Conservation (phyloP, 2,329 filamentous ascomycete genomes). For the Claviceps humidiphila region DNA sequence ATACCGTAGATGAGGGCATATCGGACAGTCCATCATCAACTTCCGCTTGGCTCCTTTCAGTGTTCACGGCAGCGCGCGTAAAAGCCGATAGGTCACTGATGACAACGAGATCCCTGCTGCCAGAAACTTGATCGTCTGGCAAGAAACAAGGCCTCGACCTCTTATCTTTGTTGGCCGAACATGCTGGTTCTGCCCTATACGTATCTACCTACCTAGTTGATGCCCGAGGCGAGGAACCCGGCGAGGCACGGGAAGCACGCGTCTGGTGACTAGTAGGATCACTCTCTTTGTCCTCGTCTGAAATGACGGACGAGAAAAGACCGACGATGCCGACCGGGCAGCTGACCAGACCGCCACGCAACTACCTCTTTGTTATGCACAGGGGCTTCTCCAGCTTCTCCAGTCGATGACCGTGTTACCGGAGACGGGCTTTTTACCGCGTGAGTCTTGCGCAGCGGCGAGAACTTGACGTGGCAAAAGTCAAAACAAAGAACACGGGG, state of each 20-base stretch:
- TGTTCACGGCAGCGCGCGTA: too few relatives aligned
- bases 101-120: background rate
- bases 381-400: background rate
- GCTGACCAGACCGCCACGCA: background rate
- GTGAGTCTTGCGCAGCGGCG: background rate
- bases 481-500: background rate
- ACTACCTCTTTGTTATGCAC: background rate
- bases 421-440: background rate
- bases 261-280: background rate
- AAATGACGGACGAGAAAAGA: background rate
- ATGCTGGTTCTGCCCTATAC: background rate
- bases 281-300: background rate
- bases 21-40: too few relatives aligned
- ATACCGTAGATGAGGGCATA: background rate
- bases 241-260: background rate
- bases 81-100: too few relatives aligned
- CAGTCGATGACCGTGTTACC: background rate
- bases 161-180: background rate
- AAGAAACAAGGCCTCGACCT: too few relatives aligned
- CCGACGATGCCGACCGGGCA: background rate
- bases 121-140: too few relatives aligned
- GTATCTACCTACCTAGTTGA: too few relatives aligned
- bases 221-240: background rate
- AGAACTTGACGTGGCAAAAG: background rate
- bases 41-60: too few relatives aligned